Evolutionary conservation across 805 yeast genomes (phyloP), one percentile per base, ranked within the genome.

Genomic region (Ogataea parapolymorpha): DNA sequence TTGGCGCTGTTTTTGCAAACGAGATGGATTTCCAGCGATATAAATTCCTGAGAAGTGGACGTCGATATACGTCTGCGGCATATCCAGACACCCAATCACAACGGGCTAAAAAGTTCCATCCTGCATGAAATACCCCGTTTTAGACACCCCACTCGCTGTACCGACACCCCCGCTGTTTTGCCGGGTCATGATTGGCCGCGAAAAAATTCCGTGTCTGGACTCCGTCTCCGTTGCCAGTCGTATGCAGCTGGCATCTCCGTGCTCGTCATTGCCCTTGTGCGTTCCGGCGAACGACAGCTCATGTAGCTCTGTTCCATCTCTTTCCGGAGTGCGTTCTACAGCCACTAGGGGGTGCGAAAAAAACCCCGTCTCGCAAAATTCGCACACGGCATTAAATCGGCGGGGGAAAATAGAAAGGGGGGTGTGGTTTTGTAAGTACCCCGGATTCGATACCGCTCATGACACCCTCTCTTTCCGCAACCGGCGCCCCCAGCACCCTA

Each of bases 141-240:
- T 30, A 26, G 18, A 35, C 43, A 40, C 43, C 43, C 43, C 43
- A 30, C 43, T 26, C 27, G 14, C 24, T 39, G 24, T 28, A 26
- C 28, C 42, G 37, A 33, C 42, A 32, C 37, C 42, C 41, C 42
- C 42, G 37, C n/a, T 24, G 16, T 6, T n/a, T 13, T 7, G 4
- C 18, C 16, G 33, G 20, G 26, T 14, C 29, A 20, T 39, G 37
- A 39, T 39, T 39, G 42, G 42, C 6, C 30, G 25, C 10, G 10
- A 30, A 26, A 16, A 32, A 27, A 22, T 6, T 33, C 17, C 28
- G 7, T 11, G 6, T 6, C 34, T 26, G 33, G 42, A 32, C 25
- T 39, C 42, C 42, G 28, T 24, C 37, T 39, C 42, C 42, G 37
- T 18, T 32, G 24, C 37, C 37, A 27, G 28, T 32, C 29, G 27